These are phyloP conservation scores for Raddia guianensis DNA, from an alignment of 176 grass and related monocot genomes.

Conservation along the genomic window DNA sequence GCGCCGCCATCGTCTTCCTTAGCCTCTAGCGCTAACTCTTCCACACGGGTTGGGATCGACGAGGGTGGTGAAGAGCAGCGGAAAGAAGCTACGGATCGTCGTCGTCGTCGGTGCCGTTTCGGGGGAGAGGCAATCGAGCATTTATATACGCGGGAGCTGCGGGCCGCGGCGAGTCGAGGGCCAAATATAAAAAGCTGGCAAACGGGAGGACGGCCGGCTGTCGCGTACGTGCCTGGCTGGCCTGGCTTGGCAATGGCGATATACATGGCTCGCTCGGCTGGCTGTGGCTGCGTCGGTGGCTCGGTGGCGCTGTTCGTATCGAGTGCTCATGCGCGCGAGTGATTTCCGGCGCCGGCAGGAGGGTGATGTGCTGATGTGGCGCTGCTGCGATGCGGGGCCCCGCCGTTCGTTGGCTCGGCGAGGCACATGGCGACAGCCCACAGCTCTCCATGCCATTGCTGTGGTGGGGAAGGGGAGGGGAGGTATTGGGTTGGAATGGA, in stretches of 20 bases:
- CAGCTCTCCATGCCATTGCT: no score
- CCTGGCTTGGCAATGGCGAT: background rate
- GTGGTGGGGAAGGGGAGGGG: no score
- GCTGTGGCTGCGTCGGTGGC: background rate
- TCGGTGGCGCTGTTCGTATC: background rate
- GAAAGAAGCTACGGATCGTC: background rate
- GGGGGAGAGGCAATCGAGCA: background rate
- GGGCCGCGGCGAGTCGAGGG: background rate
- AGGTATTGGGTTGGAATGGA: no score
- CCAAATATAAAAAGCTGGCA: conserved; percentile 8
- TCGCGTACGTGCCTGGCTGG: conserved; percentile 1
- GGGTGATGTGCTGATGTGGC: background rate
- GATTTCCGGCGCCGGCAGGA: conserved; percentile 20
- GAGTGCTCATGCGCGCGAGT: background rate
- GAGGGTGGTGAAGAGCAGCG: background rate
- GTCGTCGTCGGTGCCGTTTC: background rate
- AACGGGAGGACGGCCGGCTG: conserved; percentile 28
- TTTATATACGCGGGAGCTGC: conserved; percentile 11
- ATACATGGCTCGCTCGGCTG: background rate
- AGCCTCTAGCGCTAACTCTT: background rate
- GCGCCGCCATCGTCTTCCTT: conserved; percentile 32
- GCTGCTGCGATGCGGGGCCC: background rate
- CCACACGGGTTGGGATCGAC: background rate
- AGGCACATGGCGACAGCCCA: conserved; percentile 4
- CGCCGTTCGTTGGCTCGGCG: conserved; percentile 1